These are phyloP conservation scores for Xylaria arbuscula DNA, from an alignment of 2,329 filamentous ascomycete genomes.

Conservation along the genomic window DNA sequence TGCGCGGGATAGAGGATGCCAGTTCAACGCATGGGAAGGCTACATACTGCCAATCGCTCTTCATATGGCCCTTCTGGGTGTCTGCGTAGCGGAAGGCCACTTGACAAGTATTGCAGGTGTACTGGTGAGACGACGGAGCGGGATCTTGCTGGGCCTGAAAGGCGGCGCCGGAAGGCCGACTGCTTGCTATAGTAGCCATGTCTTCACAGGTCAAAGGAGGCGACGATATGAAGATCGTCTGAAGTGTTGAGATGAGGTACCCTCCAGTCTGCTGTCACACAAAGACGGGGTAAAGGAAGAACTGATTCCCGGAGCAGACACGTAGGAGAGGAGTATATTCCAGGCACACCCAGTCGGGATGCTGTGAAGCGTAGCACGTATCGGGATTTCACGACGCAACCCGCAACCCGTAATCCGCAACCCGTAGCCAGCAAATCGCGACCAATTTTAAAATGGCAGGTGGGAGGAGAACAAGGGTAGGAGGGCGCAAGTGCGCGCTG, in stretches of 20 bases:
- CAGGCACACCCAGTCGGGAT: not conserved
- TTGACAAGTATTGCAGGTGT: conserved; percentile 98
- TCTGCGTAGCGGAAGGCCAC: conserved; percentile 96
- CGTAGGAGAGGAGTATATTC: not conserved
- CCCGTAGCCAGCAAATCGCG: too few species aligned
- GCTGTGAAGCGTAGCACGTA: not conserved
- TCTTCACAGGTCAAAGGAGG: conserved; percentile 20
- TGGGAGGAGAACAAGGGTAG: not conserved
- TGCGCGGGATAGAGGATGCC: conserved; percentile 1
- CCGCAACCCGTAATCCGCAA: too few species aligned
- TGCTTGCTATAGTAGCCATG: conserved; percentile 64
- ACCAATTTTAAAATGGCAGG: not conserved
- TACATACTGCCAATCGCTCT: conserved; percentile 96
- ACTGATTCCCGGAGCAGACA: not conserved
- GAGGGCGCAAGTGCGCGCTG: not conserved
- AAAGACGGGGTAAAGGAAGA: not conserved
- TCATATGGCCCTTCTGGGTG: conserved; percentile 94
- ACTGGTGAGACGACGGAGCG: conserved; percentile 75
- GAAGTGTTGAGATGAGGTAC: not conserved
- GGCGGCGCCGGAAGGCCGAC: conserved; percentile 49
- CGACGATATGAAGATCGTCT: not conserved
- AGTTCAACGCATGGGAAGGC: conserved; percentile 15
- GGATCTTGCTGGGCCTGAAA: conserved; percentile 43
- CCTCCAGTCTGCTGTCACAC: not conserved
- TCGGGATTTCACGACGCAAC: not conserved